Conservation (phyloP, 2,329 filamentous ascomycete species). For the Emmonsiellopsis sp. region DNA sequence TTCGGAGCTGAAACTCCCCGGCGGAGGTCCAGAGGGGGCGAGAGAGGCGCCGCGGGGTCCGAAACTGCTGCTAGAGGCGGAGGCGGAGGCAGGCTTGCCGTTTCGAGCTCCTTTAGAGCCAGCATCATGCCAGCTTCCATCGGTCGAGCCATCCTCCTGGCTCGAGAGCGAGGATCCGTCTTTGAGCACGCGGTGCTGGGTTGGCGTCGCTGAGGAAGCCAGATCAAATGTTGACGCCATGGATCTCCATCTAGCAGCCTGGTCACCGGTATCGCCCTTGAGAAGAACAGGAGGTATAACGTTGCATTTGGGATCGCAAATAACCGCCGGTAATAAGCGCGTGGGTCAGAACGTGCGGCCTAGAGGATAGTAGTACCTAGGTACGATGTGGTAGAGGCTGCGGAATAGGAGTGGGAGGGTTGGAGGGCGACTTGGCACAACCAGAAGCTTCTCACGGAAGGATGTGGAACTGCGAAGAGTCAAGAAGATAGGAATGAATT, state of each 20-base stretch:
- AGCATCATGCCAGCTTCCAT: conserved; percentile 30
- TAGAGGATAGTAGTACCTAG: too few species aligned
- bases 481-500: too few species aligned
- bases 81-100: conserved; percentile 46
- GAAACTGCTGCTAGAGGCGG: conserved; percentile 50
- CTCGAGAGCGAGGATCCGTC: conserved; percentile 28
- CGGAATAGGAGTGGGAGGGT: too few species aligned
- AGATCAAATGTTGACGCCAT: conserved; percentile 37
- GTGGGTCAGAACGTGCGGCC: background rate
- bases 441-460: too few species aligned
- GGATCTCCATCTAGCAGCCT: conserved; percentile 33
- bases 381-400: too few species aligned
- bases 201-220: conserved; percentile 32
- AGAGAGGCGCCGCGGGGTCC: conserved; percentile 60
- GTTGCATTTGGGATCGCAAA: conserved; percentile 8
- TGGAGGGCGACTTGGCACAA: too few species aligned
- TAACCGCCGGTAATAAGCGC: background rate
- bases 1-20: conserved; percentile 83
- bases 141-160: conserved; percentile 27
- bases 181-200: conserved; percentile 29
- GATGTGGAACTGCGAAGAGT: too few species aligned
- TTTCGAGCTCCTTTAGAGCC: conserved; percentile 24
- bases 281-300: conserved; percentile 4
- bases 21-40: conserved; percentile 60
- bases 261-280: conserved; percentile 11